Base-by-base conservation (phyloP, 1,284 basidiomycete species). In the Ganoderma resinaceum region DNA sequence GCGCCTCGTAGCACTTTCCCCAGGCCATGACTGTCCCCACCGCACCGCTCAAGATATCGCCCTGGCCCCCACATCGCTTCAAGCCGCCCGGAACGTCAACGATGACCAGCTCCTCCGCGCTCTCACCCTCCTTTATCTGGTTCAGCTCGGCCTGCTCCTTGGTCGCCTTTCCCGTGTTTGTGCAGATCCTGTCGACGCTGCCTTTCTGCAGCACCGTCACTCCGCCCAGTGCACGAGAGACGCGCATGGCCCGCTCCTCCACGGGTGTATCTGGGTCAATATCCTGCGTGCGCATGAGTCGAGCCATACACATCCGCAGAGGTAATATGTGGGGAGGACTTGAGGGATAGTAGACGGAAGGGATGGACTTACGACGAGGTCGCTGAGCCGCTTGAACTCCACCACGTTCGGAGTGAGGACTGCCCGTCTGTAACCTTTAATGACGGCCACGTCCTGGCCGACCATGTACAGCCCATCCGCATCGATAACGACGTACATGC, bases 191-290 rank as follows among this genome's bases (percentile, higher is more conserved):
- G 77, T 96, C 96, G 16, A 82, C 83, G 0, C 84, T 80, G 5
- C 97, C 98, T 80, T 99, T 99, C 77, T 99, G 89, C n/a, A 99
- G 81, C 55, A 99, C 89, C 0, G 96, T 95, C 1, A 97, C 92
- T 9, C 96, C 96, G 3, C 95, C 94, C 1, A 99, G 84, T 1
- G 85, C 83, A 55, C 83, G 83, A 8, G 96, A 94, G 26, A 99
- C 82, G 31, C 87, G 81, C 42, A 81, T 84, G 2, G 87, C 95
- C 72, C 79, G 87, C 77, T 83, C 83, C 65, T 80, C 85, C 62
- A 74, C 79, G 52, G 79, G 88, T 14, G 80, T 84, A 35, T 82
- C 80, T 23, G 82, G 85, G 67, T 87, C 86, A 1, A 93, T 80
- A 9, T 89, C 77, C 87, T 89, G 72, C 23, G 49, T 2, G 29